These are phyloP conservation scores for Alnus glutinosa DNA, from an alignment of 306 rosid genomes.

Conservation along the genomic window DNA sequence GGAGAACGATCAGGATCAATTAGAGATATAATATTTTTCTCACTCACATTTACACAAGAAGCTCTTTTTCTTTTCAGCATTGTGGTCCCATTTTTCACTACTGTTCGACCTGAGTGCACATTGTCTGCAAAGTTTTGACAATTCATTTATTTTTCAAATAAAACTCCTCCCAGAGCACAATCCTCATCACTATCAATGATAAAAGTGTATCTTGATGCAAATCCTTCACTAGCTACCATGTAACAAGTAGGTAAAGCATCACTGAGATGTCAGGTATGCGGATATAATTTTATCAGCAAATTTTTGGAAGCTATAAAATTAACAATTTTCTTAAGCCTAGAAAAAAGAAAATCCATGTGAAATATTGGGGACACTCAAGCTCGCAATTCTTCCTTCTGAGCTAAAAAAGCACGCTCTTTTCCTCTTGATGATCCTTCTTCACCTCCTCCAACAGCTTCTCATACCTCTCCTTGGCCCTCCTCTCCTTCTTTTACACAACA, in stretches of 20 bases:
- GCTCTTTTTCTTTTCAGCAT: constrained; percentile 27
- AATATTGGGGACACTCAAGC: constrained; percentile 2
- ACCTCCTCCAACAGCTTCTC: constrained; percentile 25
- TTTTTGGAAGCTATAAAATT: neutral
- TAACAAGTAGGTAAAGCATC: neutral
- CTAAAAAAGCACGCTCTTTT: neutral
- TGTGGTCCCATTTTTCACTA: neutral
- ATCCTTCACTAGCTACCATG: constrained; percentile 18
- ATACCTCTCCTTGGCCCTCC: neutral
- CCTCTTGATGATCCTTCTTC: neutral
- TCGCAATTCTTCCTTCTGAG: constrained; percentile 5
- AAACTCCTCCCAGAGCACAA: neutral
- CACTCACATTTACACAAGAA: constrained; percentile 7
- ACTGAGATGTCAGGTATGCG: neutral
- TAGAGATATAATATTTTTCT: neutral
- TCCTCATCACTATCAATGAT: constrained; percentile 32
- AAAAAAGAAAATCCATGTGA: too few species aligned
- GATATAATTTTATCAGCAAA: neutral
- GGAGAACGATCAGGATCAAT: constrained; percentile 5
- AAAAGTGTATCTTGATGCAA: neutral
- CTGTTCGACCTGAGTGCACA: neutral
- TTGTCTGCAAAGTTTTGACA: neutral
- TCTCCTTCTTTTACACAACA: neutral
- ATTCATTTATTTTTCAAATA: neutral
- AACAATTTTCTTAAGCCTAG: neutral